phyloP scores from a whole-genome alignment of 495 filamentous ascomycete genomes.

The Penicillium bialowiezense region DNA sequence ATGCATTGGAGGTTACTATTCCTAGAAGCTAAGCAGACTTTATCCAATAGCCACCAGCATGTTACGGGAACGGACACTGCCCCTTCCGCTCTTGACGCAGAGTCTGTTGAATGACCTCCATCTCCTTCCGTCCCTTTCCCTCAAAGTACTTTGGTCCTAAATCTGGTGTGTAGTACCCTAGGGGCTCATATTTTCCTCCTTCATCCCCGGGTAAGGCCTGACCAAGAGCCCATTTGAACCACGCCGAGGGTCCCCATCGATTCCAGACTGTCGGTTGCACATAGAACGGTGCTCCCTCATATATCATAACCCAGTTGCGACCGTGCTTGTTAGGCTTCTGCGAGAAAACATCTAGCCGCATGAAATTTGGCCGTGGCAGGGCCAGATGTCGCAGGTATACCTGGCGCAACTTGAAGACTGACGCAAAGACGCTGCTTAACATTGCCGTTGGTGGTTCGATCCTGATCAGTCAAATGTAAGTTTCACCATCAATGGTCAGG shows the following conservation, averaged over 20 bases:
- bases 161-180: constrained; percentile 57
- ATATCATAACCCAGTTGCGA: constrained; percentile 44
- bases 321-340: constrained; percentile 49
- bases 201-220: constrained; percentile 58
- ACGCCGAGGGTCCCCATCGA: constrained; percentile 54
- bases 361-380: constrained; percentile 51
- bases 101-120: constrained; percentile 34
- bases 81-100: constrained; percentile 31
- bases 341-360: constrained; percentile 41
- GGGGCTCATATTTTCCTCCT: constrained; percentile 52
- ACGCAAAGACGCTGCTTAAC: constrained; percentile 35
- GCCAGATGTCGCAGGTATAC: constrained; percentile 51
- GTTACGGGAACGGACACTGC: constrained; percentile 47
- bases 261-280: constrained; percentile 55
- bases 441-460: constrained; percentile 37
- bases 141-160: constrained; percentile 56
- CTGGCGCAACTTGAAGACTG: constrained; percentile 43
- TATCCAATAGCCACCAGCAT: no score
- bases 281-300: constrained; percentile 54
- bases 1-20: no score
- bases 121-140: constrained; percentile 52
- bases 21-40: no score
- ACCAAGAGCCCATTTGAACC: constrained; percentile 48
- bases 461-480: constrained; percentile 20
- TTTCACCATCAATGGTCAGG: neutral